Percentiles rank a stretch among this genome's conserved stretches.
Conservation (phyloP, 257 asterid species). For the Solanum megistacrolobum region DNA sequence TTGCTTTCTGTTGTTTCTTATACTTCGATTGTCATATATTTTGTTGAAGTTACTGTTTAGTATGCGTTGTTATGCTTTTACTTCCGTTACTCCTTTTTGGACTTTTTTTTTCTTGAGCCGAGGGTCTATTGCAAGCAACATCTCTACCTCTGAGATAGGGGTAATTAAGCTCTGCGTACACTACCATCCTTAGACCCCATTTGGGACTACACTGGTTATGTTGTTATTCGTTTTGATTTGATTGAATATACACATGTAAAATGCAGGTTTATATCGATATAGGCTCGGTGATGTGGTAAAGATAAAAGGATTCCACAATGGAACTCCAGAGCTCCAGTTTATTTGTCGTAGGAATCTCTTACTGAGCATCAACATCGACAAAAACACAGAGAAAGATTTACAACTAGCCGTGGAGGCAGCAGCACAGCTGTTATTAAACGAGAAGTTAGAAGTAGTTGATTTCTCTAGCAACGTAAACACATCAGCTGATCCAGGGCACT, state of each 20-base stretch:
- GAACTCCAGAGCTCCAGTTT: slow-evolving; percentile 81
- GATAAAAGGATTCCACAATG: slow-evolving; percentile 75
- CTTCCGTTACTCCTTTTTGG: not conserved
- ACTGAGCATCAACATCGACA: slow-evolving; percentile 80
- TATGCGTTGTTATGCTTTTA: not conserved
- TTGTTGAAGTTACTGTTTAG: not conserved
- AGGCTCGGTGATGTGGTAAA: slow-evolving; percentile 80
- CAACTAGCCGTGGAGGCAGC: slow-evolving; percentile 81
- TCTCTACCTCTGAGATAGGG: not conserved
- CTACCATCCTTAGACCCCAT: no score
- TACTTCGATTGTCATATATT: not conserved
- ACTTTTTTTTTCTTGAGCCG: not conserved
- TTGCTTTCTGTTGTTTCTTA: not conserved
- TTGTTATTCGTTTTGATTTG: not conserved
- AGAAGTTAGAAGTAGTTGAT: slow-evolving; percentile 71
- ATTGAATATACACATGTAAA: not conserved
- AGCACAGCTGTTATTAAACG: slow-evolving; percentile 33
- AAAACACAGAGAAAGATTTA: slow-evolving; percentile 84
- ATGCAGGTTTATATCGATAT: slow-evolving; percentile 84
- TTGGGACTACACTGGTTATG: no score
- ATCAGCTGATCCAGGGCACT: slow-evolving; percentile 61
- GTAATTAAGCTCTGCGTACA: not conserved
- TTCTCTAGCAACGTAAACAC: slow-evolving; percentile 70
- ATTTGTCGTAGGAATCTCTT: slow-evolving; percentile 80
- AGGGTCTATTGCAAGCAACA: not conserved